phyloP scores from a whole-genome alignment of 208 protist species.

The Phytomonas francai region DNA sequence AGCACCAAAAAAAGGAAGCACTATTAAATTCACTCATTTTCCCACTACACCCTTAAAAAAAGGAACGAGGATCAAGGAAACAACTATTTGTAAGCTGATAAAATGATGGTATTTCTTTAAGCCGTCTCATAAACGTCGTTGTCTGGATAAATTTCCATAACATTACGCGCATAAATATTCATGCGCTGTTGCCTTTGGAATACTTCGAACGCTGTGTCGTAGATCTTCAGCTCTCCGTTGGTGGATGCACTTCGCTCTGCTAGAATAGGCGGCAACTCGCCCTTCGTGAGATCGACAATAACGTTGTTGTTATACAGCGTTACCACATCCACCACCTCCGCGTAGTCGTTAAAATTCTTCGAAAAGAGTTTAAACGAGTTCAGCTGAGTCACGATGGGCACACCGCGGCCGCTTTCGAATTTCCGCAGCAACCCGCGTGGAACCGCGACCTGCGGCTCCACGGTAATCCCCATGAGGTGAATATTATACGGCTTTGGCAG shows the following conservation, averaged over 20 bases:
- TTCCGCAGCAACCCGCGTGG: conserved; percentile 79
- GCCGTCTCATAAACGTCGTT: not conserved
- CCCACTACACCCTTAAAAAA: not conserved
- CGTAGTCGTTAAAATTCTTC: conserved; percentile 69
- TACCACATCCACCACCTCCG: conserved; percentile 41
- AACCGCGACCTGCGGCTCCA: conserved; percentile 79
- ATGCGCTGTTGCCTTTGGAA: conserved; percentile 61
- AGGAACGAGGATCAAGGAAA: too few species aligned
- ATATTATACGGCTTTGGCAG: conserved; percentile 64
- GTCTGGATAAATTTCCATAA: conserved; percentile 40
- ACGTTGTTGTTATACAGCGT: conserved; percentile 87
- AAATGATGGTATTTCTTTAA: not conserved
- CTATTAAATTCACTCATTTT: too few species aligned
- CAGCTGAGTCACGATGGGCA: conserved; percentile 72
- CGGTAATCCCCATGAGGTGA: conserved; percentile 72
- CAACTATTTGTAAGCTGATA: too few species aligned
- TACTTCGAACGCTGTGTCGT: conserved; percentile 51
- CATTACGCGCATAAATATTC: conserved; percentile 63
- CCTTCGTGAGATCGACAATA: conserved; percentile 69
- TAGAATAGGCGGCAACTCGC: conserved; percentile 68
- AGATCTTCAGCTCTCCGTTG: conserved; percentile 23
- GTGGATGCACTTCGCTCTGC: conserved; percentile 36
- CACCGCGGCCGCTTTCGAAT: conserved; percentile 69
- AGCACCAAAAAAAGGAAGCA: too few species aligned
- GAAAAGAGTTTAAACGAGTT: conserved; percentile 84